Evolutionary conservation across 164 flowering plant genomes (phyloP), one percentile per base, ranked within the genome.

Genomic region (Platanus orientalis): DNA sequence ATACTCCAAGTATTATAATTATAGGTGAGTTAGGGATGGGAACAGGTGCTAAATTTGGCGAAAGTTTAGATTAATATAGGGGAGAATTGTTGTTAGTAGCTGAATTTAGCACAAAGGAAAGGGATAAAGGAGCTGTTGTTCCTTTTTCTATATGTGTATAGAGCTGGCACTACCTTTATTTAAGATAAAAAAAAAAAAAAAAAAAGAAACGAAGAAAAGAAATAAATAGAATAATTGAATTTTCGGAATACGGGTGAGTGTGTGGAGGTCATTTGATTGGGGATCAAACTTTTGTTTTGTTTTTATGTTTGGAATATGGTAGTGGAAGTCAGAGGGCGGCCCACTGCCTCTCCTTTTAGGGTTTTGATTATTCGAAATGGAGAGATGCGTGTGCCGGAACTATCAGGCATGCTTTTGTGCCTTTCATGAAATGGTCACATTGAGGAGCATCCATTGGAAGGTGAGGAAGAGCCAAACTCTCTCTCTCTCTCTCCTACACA

Each of bases 11-110:
- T 44, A 58, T 62, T 68, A 62, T 14, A 61, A 40, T 13, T 4
- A 29, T 24, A 62, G 71, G 65, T 57, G 73, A 71, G 57, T 65
- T 58, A 64, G 75, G 76, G 66, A 61, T 73, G 63, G 83, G 85
- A 81, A 83, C 88, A 83, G 36, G 68, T 83, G 85, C 82, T 83
- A 81, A 83, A 76, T 78, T 78, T 56, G 71, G 88, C 78, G 49
- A 66, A 65, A 64, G 40, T 24, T 69, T 23, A 30, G 47, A 66
- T 45, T 57, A 20, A 61, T 66, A 62, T 59, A 61, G 64, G 40
- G 44, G 26, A 14, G 36, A 42, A 57, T 54, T 62, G 54, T 42
- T 56, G 52, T 45, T 40, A 40, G 51, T 24, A 45, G 65, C 61
- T 64, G 58, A 68, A 57, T 78, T 79, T 64, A 69, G 83, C 71